A percentile compares a stretch with the other conserved stretches of the same genome.
These are phyloP conservation scores for Linderniella brevidens DNA, from an alignment of 257 asterid genomes.

Conservation along the genomic window DNA sequence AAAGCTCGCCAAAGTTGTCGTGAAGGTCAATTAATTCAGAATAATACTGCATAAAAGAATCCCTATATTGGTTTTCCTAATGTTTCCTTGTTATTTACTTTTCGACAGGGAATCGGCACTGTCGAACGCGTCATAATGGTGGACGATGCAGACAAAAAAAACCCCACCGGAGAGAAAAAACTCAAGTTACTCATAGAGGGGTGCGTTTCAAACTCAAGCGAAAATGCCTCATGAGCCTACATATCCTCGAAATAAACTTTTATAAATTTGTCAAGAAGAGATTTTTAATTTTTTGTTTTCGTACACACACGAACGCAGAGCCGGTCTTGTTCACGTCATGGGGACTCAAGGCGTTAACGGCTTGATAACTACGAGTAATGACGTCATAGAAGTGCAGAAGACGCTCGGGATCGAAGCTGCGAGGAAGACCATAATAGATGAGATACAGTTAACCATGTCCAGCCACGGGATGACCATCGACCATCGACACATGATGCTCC, in stretches of 20 bases:
- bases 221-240: neutral
- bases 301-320: slow-evolving; percentile 23
- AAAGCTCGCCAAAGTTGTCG: slow-evolving; percentile 61
- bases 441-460: slow-evolving; percentile 62
- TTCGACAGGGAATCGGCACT: slow-evolving; percentile 59
- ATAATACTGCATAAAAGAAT: slow-evolving; percentile 10
- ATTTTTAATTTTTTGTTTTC: neutral
- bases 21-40: slow-evolving; percentile 64
- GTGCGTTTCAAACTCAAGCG: slow-evolving; percentile 18
- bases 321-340: slow-evolving; percentile 78
- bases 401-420: slow-evolving; percentile 96
- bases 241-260: neutral
- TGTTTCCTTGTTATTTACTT: no score
- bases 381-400: slow-evolving; percentile 49
- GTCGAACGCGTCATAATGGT: slow-evolving; percentile 68
- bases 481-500: slow-evolving; percentile 93
- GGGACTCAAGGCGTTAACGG: slow-evolving; percentile 86
- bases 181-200: slow-evolving; percentile 80
- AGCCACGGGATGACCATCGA: slow-evolving; percentile 83
- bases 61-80: neutral
- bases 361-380: slow-evolving; percentile 43
- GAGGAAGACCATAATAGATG: slow-evolving; percentile 49
- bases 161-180: slow-evolving; percentile 17
- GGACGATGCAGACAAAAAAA: slow-evolving; percentile 26
- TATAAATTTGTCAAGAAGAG: neutral